These are phyloP conservation scores for Isoetes engelmannii DNA, from an alignment of 83 land plant genomes.

Conservation along the genomic window DNA sequence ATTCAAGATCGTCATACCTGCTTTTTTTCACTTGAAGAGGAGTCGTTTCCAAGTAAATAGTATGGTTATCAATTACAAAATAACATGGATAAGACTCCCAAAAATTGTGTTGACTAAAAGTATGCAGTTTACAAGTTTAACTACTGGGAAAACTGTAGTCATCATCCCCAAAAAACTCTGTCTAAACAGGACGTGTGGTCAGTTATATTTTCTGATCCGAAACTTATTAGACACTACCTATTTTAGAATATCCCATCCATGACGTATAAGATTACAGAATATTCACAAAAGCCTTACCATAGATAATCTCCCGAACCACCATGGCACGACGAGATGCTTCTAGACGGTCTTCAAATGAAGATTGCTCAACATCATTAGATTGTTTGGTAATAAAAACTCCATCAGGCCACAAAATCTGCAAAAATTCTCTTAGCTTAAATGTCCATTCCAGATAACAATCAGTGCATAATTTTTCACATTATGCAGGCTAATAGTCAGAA, in stretches of 20 bases:
- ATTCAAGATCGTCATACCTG: neutral
- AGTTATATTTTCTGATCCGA: neutral
- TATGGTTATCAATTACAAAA: too few relatives aligned
- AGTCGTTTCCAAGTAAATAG: neutral
- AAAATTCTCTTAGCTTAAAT: neutral
- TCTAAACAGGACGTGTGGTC: neutral
- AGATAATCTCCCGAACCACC: conserved; percentile 70
- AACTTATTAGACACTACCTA: too few relatives aligned
- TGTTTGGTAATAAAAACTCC: conserved; percentile 89
- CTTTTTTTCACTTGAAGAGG: neutral
- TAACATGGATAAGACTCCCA: too few relatives aligned
- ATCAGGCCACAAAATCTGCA: conserved; percentile 93
- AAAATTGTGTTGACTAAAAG: too few relatives aligned
- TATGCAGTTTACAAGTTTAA: too few relatives aligned
- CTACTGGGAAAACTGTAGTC: too few relatives aligned
- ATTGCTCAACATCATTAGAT: conserved; percentile 32
- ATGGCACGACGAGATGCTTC: conserved; percentile 79
- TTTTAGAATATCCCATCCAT: too few relatives aligned
- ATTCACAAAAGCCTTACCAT: conserved; percentile 40
- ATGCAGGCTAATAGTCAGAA: too few relatives aligned
- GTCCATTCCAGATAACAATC: too few relatives aligned
- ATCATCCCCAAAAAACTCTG: neutral
- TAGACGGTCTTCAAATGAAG: conserved; percentile 35
- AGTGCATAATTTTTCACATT: neutral
- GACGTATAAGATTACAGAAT: neutral